These are phyloP conservation scores for Chamaecrista fasciculata DNA, from an alignment of 306 rosid species.

Conservation along the genomic window DNA sequence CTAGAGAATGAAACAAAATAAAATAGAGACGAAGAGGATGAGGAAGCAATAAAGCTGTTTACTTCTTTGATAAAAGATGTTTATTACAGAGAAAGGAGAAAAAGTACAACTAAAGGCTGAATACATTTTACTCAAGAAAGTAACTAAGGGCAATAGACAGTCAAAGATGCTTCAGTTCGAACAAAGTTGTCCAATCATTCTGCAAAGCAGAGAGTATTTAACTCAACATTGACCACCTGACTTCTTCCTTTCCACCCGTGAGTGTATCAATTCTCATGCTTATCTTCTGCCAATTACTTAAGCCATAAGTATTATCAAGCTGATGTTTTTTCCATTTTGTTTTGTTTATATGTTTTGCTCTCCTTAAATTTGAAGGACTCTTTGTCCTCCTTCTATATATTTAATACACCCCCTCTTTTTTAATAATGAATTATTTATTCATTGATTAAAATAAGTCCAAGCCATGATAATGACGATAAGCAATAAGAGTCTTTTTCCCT, in stretches of 20 bases:
- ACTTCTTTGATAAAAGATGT: too few species aligned
- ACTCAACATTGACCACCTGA: not conserved
- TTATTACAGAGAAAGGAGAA: too few species aligned
- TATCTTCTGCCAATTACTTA: not conserved
- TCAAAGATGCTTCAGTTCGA: not conserved
- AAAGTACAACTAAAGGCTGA: not conserved
- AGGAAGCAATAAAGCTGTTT: not conserved
- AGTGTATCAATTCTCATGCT: not conserved
- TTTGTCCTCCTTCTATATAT: not conserved
- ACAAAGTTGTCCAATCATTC: not conserved
- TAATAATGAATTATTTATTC: not conserved
- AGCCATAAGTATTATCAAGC: not conserved
- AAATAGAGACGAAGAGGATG: too few species aligned
- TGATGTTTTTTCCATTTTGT: not conserved
- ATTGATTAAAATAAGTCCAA: not conserved
- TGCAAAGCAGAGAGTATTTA: not conserved
- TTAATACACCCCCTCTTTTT: not conserved
- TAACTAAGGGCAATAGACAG: not conserved
- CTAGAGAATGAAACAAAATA: too few species aligned
- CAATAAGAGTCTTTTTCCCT: conserved; percentile 2
- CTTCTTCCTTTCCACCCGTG: not conserved
- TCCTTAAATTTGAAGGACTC: not conserved
- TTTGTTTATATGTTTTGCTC: not conserved
- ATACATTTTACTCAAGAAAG: not conserved
- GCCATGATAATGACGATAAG: conserved; percentile 22